Evolutionary conservation across 2,329 filamentous ascomycete species (phyloP), one percentile per base, ranked within the genome.

Genomic region (Biscogniauxia sp.): DNA sequence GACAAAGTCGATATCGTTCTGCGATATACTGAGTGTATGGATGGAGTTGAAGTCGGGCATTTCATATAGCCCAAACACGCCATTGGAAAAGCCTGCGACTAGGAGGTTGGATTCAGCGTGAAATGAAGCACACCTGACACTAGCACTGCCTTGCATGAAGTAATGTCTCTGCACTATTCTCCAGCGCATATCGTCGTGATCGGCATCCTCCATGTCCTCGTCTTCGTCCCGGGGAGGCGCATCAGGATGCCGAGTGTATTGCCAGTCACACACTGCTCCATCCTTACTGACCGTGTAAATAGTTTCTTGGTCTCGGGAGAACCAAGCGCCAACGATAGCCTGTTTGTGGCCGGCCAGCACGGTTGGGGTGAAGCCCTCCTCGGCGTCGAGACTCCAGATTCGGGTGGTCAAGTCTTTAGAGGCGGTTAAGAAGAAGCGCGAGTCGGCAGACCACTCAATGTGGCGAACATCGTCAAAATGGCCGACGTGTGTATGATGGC

Each of bases 251-350:
- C 84, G 73, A 87, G 67, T 84, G 75, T 95, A 99, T 72, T 91
- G 88, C 95, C 95, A 99, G 65, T 91, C 86, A 71, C 98, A 98
- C 0, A 98, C 84, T 2, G 95, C 93, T n/a, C 95, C 96, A 75
- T 99, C 96, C 75, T 96, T 96, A 77, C 94, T 97, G 65, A 97
- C 87, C 0, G 95, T 98, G 74, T 95, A 99, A 57, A 99, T 96
- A 54, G 87, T 92, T 77, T 99, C 96, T 74, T 99, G 95, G 68
- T 96, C 88, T 63, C 90, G 88, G 0, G 93, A 96, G 73, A 99
- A 99, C 88, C 93, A 99, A n/a, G 93, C 93, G n/a, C 90, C 92
- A 58, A 96, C 84, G 2, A 99, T 91, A 17, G 86, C 89, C 75
- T 97, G 93, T 73, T 93, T 88, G 77, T 99, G 96, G 1, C 95